Conservation (phyloP, 441 rosid species). For the Raphanus hybrid region DNA sequence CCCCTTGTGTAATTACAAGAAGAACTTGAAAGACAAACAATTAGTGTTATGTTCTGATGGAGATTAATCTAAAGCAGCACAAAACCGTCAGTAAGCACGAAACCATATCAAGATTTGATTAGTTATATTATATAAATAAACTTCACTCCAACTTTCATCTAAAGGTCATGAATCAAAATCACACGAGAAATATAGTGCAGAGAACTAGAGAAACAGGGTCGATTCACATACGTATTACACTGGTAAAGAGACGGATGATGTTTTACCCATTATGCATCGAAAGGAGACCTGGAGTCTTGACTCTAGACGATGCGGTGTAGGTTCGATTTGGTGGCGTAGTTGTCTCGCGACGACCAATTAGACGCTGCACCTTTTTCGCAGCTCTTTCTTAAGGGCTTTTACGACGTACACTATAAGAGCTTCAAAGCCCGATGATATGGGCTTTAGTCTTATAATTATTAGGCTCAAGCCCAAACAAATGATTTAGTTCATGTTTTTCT, state of each 20-base stretch:
- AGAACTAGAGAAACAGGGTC: too few species aligned
- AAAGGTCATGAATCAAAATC: background rate
- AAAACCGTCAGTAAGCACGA: slow-evolving; percentile 45
- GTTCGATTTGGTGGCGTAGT: too few species aligned
- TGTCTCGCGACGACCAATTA: too few species aligned
- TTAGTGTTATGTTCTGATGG: slow-evolving; percentile 49
- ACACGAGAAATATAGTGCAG: background rate
- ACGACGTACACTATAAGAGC: slow-evolving; percentile 17
- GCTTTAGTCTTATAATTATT: background rate
- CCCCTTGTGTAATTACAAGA: slow-evolving; percentile 22
- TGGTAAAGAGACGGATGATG: too few species aligned
- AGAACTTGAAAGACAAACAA: slow-evolving; percentile 44
- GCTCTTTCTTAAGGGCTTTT: slow-evolving; percentile 22
- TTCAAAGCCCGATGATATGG: background rate
- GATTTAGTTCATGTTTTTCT: background rate
- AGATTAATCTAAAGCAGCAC: slow-evolving; percentile 35
- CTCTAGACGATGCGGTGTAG: too few species aligned
- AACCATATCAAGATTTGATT: background rate
- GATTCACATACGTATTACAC: too few species aligned
- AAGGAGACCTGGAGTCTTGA: too few species aligned
- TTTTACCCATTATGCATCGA: too few species aligned
- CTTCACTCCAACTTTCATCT: background rate
- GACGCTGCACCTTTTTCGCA: slow-evolving; percentile 74
- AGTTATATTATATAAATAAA: too few species aligned
- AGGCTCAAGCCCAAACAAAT: background rate